Evolutionary conservation across 2,329 filamentous ascomycete genomes (phyloP).

Genomic region (Podosphaera fusca): DNA sequence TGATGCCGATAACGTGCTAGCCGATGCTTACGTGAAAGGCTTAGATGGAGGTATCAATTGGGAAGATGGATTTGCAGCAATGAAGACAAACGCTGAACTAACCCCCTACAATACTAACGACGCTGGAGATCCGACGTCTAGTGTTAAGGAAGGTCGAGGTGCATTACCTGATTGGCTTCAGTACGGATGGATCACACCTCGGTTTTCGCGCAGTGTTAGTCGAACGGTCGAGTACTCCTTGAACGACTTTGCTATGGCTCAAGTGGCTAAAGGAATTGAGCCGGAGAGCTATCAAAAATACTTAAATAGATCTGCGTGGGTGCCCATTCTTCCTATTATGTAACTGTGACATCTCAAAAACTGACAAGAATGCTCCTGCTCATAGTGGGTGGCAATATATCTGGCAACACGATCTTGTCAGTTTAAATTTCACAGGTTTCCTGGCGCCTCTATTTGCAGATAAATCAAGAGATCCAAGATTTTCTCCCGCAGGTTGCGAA

Average conservation of each 20-base stretch:
- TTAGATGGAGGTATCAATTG: constrained; percentile 37
- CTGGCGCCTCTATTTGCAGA: constrained; percentile 32
- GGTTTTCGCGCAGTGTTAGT: constrained; percentile 36
- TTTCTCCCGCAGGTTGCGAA: neutral
- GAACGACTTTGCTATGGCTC: constrained; percentile 45
- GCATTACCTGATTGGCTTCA: constrained; percentile 45
- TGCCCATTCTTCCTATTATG: neutral
- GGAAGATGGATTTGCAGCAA: constrained; percentile 34
- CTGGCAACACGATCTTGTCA: constrained; percentile 35
- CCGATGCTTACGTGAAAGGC: constrained; percentile 49
- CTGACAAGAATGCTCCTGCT: neutral
- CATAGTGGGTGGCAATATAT: constrained; percentile 44
- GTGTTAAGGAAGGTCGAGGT: constrained; percentile 43
- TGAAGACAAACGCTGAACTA: constrained; percentile 42
- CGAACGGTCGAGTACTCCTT: constrained; percentile 43
- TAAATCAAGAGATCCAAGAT: constrained; percentile 19
- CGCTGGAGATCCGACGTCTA: constrained; percentile 26
- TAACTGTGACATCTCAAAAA: neutral
- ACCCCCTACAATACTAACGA: constrained; percentile 35
- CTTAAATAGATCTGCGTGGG: constrained; percentile 27
- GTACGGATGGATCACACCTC: constrained; percentile 41
- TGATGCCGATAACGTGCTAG: constrained; percentile 48
- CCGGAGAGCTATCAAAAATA: constrained; percentile 36
- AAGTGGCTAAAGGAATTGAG: constrained; percentile 36
- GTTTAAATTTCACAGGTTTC: constrained; percentile 39